phyloP scores from a whole-genome alignment of 1,284 basidiomycete species.

The Cutaneotrichosporon mucoides region DNA sequence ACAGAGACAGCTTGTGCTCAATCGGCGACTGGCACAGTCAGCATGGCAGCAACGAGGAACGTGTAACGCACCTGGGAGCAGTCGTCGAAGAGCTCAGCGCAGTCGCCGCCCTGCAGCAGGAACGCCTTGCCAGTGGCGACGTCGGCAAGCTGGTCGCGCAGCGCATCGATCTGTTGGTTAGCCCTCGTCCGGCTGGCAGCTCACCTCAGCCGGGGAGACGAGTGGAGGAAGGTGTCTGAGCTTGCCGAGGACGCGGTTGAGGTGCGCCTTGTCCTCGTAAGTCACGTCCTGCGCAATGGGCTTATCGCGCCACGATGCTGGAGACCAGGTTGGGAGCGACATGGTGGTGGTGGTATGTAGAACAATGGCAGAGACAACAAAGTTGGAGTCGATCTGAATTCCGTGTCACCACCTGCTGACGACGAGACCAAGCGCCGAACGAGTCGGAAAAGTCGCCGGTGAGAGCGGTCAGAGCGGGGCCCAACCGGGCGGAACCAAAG shows the following conservation, averaged over 20 bases:
- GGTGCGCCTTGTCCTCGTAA: conserved; percentile 46
- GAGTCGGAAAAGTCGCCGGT: no score
- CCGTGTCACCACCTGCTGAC: no score
- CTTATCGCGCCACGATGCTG: conserved; percentile 61
- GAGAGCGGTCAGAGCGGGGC: no score
- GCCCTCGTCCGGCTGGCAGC: conserved; percentile 19
- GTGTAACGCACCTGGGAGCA: conserved; percentile 67
- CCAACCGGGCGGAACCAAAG: no score
- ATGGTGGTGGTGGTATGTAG: not conserved
- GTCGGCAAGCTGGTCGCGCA: conserved; percentile 70
- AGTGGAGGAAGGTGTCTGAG: conserved; percentile 74
- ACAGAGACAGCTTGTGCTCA: conserved; percentile 84
- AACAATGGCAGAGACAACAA: not conserved
- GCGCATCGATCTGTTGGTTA: conserved; percentile 68
- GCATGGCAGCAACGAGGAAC: not conserved
- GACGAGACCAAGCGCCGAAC: no score
- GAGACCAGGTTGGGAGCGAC: conserved; percentile 49
- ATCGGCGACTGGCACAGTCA: conserved; percentile 68
- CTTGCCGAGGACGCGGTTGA: conserved; percentile 67
- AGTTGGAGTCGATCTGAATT: no score
- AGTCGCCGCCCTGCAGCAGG: conserved; percentile 93
- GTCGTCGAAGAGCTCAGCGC: conserved; percentile 89
- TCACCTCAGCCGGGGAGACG: conserved; percentile 81
- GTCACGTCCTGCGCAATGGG: conserved; percentile 60
- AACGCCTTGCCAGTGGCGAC: conserved; percentile 89